Evolutionary conservation across 371 early-diverging fungal genomes (phyloP).

Genomic region (Apophysomyces ossiformis): DNA sequence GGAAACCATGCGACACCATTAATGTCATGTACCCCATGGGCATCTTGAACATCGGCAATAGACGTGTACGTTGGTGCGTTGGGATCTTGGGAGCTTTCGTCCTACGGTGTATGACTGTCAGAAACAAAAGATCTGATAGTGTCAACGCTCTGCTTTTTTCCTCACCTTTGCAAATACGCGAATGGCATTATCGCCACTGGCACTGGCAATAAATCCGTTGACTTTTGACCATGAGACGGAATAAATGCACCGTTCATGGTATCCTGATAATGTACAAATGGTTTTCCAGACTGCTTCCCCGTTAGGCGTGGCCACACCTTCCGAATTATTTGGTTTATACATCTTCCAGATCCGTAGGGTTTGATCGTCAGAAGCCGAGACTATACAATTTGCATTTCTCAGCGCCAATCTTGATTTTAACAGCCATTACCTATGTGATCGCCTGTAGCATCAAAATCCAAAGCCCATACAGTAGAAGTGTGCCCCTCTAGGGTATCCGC

Average conservation of each 20-base stretch:
- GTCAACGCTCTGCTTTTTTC: neutral
- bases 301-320: constrained; percentile 50
- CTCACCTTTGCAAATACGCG: constrained; percentile 62
- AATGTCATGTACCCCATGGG: constrained; percentile 86
- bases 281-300: constrained; percentile 73
- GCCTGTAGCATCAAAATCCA: constrained; percentile 88
- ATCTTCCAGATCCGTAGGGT: constrained; percentile 84
- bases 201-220: constrained; percentile 74
- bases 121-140: neutral
- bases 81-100: constrained; percentile 4
- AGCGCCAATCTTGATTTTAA: neutral
- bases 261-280: constrained; percentile 64
- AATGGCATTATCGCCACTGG: constrained; percentile 85
- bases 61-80: constrained; percentile 35
- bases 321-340: constrained; percentile 49
- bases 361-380: constrained; percentile 89
- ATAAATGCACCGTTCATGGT: constrained; percentile 85
- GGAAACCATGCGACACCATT: constrained; percentile 92
- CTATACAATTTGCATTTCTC: constrained; percentile 35
- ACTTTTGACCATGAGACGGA: constrained; percentile 90
- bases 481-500: constrained; percentile 86
- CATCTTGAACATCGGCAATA: constrained; percentile 51
- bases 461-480: constrained; percentile 91
- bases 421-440: constrained; percentile 56
- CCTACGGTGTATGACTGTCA: neutral